Evolutionary conservation across 2,329 filamentous ascomycete species (phyloP), one percentile per base, ranked within the genome.

Genomic region (Neonectria hederae): DNA sequence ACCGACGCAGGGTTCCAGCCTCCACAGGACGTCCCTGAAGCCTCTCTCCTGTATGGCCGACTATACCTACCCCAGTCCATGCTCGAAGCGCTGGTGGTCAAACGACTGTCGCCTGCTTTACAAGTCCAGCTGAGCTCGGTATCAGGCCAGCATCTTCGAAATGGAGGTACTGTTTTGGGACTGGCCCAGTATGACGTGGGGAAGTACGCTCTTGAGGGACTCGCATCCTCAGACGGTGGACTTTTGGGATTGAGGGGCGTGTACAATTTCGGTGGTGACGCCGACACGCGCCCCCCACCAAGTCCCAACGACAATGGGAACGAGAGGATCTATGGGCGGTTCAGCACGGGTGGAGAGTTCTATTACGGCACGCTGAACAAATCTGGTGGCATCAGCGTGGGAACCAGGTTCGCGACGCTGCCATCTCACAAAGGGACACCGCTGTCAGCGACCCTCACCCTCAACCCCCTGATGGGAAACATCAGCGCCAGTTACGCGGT

Each of bases 341-440:
- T 98, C 76, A 97, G 93, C 74, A 92, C 93, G 3, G 96, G 96
- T 38, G 95, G 90, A 59, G 96, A 99, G 79, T 84, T 97, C 38
- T 99, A 98, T 82, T 99, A 99, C 82, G 96, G 95, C 22, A 91
- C 94, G 0, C 82, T 97, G 63, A 98, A 97, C 77, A 97, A 97
- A 76, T 93, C 94, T 22, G 93, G 95, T 53, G 96, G 96, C 51
- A 88, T 97, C 76, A 97, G 93, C 67, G 88, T 97, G 9, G 96
- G 94, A 7, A 84, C 94, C 52, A 89, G 96, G 54, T 99, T 98
- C 77, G 93, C 93, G 42, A 98, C 96, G 11, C 82, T 98, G 21
- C 92, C 92, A 58, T 87, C 84, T 62, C 92, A 92, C 76, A 89
- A 89, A 22, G 94, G 94, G 30, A 97, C 97, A 56, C 96, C 96